These are phyloP conservation scores for Tardiomyces blankii DNA, from an alignment of 1,139 yeast genomes.

Conservation along the genomic window DNA sequence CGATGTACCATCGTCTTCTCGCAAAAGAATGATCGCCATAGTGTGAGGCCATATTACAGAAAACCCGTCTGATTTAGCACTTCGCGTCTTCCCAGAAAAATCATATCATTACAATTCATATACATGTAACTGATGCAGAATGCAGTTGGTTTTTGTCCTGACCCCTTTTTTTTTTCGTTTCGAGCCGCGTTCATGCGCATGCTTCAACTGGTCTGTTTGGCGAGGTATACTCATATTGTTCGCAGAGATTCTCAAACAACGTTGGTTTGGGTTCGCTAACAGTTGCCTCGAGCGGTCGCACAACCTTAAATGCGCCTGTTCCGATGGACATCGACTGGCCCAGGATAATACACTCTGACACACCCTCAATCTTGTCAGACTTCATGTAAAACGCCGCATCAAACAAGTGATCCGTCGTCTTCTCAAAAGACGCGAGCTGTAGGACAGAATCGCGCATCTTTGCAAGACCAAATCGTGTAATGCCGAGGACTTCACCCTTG, in stretches of 20 bases:
- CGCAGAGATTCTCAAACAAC: slow-evolving; percentile 18
- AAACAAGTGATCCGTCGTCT: slow-evolving; percentile 95
- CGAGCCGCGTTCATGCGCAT: too few species aligned
- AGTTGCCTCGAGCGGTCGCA: slow-evolving; percentile 21
- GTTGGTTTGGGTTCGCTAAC: slow-evolving; percentile 12
- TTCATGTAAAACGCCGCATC: slow-evolving; percentile 98
- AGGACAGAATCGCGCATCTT: slow-evolving; percentile 98
- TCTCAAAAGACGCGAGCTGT: slow-evolving; percentile 94
- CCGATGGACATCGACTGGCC: slow-evolving; percentile 98
- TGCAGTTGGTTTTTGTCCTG: too few species aligned
- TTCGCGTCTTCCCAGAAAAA: too few species aligned
- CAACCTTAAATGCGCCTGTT: slow-evolving; percentile 87
- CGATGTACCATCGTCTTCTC: too few species aligned
- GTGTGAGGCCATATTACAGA: too few species aligned
- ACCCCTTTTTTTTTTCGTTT: too few species aligned
- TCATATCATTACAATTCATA: too few species aligned
- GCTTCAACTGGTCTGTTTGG: neutral
- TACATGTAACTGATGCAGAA: too few species aligned
- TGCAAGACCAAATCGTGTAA: slow-evolving; percentile 94
- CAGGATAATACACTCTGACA: slow-evolving; percentile 90
- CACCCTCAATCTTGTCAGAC: slow-evolving; percentile 93
- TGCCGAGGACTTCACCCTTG: slow-evolving; percentile 96
- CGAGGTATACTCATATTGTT: slow-evolving; percentile 1
- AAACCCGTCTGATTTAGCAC: too few species aligned
- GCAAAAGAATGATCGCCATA: too few species aligned